Percentiles rank a stretch among this genome's conserved stretches.
Conservation (phyloP, 306 rosid species). For the Echinosophora koreensis region DNA sequence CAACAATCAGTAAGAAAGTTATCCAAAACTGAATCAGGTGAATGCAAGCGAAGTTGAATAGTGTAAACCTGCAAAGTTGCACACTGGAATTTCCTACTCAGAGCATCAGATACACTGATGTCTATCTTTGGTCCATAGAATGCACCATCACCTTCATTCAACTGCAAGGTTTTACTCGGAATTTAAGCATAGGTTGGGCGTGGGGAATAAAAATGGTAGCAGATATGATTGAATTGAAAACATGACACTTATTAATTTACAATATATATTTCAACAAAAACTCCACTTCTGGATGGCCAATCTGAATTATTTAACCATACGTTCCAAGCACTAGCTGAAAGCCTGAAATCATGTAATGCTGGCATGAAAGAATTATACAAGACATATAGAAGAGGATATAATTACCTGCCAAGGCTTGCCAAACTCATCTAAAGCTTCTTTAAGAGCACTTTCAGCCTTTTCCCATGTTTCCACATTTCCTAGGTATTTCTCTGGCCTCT, state of each 20-base stretch:
- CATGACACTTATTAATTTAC: not conserved
- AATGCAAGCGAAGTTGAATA: slow-evolving; percentile 22
- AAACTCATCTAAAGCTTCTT: slow-evolving; percentile 83
- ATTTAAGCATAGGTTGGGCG: slow-evolving; percentile 32
- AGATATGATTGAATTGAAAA: slow-evolving; percentile 16
- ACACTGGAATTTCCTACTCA: slow-evolving; percentile 87
- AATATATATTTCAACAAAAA: not conserved
- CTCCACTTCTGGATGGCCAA: not conserved
- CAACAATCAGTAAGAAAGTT: slow-evolving; percentile 30
- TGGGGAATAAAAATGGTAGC: slow-evolving; percentile 20
- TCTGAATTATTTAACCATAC: slow-evolving; percentile 7
- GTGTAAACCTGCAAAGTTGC: slow-evolving; percentile 90
- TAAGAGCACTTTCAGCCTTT: slow-evolving; percentile 87
- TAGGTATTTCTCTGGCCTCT: slow-evolving; percentile 91
- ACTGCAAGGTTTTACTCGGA: slow-evolving; percentile 56
- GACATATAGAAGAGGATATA: not conserved
- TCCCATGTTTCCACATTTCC: slow-evolving; percentile 90
- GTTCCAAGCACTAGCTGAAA: slow-evolving; percentile 21
- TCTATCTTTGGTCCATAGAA: slow-evolving; percentile 97
- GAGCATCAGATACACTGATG: slow-evolving; percentile 89
- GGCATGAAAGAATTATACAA: slow-evolving; percentile 23
- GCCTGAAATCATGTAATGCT: not conserved
- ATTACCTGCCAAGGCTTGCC: slow-evolving; percentile 94
- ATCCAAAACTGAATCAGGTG: slow-evolving; percentile 27
- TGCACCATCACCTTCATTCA: slow-evolving; percentile 94